Percentiles rank a stretch among this genome's conserved stretches.
These are phyloP conservation scores for Ophiocordyceps camponoti-leonardi DNA, from an alignment of 2,329 filamentous ascomycete species.

Conservation along the genomic window DNA sequence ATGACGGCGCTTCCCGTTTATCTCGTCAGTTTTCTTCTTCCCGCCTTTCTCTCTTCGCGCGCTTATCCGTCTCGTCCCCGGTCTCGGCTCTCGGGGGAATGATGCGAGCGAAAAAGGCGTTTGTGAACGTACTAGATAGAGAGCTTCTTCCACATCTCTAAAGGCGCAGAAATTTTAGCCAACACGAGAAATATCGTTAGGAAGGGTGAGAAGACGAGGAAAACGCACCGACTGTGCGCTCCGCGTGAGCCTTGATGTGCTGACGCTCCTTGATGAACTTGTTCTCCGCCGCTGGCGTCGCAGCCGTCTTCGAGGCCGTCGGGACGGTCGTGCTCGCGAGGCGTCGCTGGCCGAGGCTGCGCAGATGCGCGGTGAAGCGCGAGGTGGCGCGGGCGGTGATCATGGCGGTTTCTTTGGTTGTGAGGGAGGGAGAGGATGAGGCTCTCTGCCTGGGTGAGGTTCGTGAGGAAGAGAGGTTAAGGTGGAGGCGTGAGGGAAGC, in stretches of 20 bases:
- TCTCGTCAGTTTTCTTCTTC: not conserved
- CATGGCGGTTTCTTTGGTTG: slow-evolving; percentile 30
- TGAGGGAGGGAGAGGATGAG: slow-evolving; percentile 2
- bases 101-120: no score
- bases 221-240: slow-evolving; percentile 66
- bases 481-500: no score
- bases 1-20: slow-evolving; percentile 48
- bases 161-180: slow-evolving; percentile 7
- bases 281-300: slow-evolving; percentile 65
- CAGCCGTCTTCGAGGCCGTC: no score
- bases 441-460: slow-evolving; percentile 5
- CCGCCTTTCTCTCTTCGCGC: not conserved
- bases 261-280: slow-evolving; percentile 84
- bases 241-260: slow-evolving; percentile 82
- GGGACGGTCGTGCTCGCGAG: slow-evolving; percentile 35
- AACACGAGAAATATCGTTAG: no score
- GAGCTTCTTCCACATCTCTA: slow-evolving; percentile 91
- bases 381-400: slow-evolving; percentile 44
- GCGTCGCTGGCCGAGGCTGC: slow-evolving; percentile 48
- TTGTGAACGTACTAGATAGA: slow-evolving; percentile 87
- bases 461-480: not conserved
- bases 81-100: no score
- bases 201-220: no score
- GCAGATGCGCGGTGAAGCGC: slow-evolving; percentile 44
- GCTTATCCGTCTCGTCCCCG: no score